Base-by-base conservation (phyloP, 2,329 filamentous ascomycete genomes). In the Sarocladiaceae sp. region DNA sequence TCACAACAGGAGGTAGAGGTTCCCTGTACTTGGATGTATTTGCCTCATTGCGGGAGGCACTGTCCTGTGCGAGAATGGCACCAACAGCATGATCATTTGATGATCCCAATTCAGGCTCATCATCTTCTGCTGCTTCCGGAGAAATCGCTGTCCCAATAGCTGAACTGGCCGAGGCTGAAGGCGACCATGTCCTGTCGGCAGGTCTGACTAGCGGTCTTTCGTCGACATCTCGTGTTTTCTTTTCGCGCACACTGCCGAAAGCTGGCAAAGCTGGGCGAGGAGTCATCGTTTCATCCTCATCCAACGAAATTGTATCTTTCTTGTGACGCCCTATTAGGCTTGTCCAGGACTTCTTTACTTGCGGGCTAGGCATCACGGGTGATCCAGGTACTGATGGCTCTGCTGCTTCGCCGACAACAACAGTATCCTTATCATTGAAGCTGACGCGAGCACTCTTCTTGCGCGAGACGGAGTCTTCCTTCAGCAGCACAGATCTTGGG, bases 381-480 rank as follows among this genome's bases (percentile, higher is more conserved):
- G 74, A 72, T 7, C 74, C 73, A 7, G 47, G 47, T 1, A 64
- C 58, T 40, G 66, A 60, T 3, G 65, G 57, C 10, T 66, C 61
- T 7, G 68, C 67, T 10, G 75, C 67, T 50, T 82, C 74, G 6
- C 76, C 78, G 20, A 82, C 74, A 2, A 82, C 69, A 10, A 79
- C 69, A 8, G 76, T 79, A n/a, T 69, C 75, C 29, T 79, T 77
- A 48, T 90, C 86, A 56, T 90, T 86, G 62, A 91, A 97, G 69
- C 90, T 96, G 44, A 92, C 88, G 22, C 88, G 77, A 1, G 80
- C 80, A 35, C 76, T 79, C 66, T 86, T 90, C 68, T 83, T 90
- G 54, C 80, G 74, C 17, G 68, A 60, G 1, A 66, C 28, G 2
- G 60, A 47, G 1, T 60, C 23, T 11, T 80, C 77, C 2, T 76